Conservation (phyloP, 129 eudicot species). For the Scalesia atractyloides region DNA sequence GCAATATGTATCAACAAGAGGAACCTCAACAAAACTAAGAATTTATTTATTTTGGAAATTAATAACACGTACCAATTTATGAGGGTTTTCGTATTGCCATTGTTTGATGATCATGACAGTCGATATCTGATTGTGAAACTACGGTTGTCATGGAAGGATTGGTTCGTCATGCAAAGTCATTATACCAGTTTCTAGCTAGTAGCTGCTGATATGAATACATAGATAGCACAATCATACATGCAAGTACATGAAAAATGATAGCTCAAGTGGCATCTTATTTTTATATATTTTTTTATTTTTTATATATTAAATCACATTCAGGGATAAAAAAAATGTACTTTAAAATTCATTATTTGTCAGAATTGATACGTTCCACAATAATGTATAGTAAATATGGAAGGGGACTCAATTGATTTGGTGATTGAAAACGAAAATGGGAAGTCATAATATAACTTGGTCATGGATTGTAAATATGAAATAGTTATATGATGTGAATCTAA, state of each 20-base stretch:
- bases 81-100: neutral
- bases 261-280: neutral
- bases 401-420: too few species aligned
- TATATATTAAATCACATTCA: neutral
- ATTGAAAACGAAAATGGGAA: too few species aligned
- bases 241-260: conserved; percentile 2
- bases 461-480: neutral
- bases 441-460: too few species aligned
- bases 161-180: conserved; percentile 2
- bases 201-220: neutral
- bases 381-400: too few species aligned
- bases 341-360: neutral
- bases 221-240: conserved; percentile 2
- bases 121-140: conserved; percentile 17
- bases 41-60: conserved; percentile 1
- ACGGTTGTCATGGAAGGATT: conserved; percentile 27
- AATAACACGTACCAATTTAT: neutral
- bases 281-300: neutral
- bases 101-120: neutral
- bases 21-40: conserved; percentile 17
- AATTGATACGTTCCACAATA: neutral
- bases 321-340: neutral
- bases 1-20: neutral
- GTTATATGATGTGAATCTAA: too few species aligned
- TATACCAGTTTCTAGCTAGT: neutral